phyloP scores from a whole-genome alignment of 1,284 basidiomycete genomes.

The Pascua guehoae region DNA sequence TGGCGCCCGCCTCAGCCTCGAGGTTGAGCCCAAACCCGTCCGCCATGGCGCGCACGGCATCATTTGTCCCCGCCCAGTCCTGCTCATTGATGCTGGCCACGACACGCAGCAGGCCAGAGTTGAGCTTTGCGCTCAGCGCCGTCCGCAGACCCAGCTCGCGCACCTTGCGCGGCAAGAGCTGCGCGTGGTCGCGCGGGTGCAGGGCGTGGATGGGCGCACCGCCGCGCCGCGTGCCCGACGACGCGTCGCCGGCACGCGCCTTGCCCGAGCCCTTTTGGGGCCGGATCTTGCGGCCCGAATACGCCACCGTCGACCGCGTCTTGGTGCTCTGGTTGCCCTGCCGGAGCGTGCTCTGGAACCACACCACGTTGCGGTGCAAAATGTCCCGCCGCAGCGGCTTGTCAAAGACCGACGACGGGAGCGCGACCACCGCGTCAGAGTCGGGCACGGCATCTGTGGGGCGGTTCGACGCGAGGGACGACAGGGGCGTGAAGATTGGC shows the following conservation, averaged over 20 bases:
- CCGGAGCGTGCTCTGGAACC: constrained; percentile 81
- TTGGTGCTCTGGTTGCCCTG: constrained; percentile 65
- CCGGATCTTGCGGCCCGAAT: constrained; percentile 81
- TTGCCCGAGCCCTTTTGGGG: constrained; percentile 88
- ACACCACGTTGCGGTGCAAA: constrained; percentile 85
- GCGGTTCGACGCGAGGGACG: constrained; percentile 35
- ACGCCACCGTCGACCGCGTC: constrained; percentile 81
- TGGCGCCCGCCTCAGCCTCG: constrained; percentile 23
- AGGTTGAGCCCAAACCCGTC: constrained; percentile 51
- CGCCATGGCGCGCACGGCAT: constrained; percentile 31
- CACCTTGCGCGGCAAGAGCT: constrained; percentile 83
- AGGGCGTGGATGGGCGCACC: constrained; percentile 91
- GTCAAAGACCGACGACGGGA: constrained; percentile 61
- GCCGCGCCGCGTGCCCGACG: constrained; percentile 83
- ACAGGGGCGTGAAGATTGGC: constrained; percentile 41
- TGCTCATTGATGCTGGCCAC: constrained; percentile 66
- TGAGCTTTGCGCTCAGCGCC: constrained; percentile 75
- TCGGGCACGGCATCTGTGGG: constrained; percentile 24
- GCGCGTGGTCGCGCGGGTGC: constrained; percentile 84
- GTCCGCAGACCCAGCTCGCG: constrained; percentile 89
- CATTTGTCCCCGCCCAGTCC: constrained; percentile 38
- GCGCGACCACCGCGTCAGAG: constrained; percentile 30
- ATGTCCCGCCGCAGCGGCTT: constrained; percentile 86
- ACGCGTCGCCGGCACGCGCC: constrained; percentile 83
- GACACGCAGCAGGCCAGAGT: constrained; percentile 69